Percentiles rank a stretch among this genome's conserved stretches.
Conservation (phyloP, 495 filamentous ascomycete species). For the Trichoderma asperelloides region DNA sequence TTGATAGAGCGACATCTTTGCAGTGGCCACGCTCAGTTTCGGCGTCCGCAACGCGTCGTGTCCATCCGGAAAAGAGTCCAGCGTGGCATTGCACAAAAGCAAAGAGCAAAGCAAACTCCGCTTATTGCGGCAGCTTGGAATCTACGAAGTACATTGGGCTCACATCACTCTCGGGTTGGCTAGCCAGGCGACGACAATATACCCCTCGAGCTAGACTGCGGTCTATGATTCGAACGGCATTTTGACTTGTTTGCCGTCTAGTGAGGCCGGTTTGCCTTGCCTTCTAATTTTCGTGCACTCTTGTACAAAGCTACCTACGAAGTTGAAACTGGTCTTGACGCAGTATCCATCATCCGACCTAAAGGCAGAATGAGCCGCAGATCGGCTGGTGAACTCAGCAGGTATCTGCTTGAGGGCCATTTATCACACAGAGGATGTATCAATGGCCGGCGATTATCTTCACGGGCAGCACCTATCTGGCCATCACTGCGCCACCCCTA, state of each 20-base stretch:
- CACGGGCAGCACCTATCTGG: conserved; percentile 10
- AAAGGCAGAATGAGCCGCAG: conserved; percentile 24
- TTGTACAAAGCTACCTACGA: too few species aligned
- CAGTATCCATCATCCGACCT: too few species aligned
- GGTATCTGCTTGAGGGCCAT: conserved; percentile 39
- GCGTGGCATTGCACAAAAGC: background rate
- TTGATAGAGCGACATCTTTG: background rate
- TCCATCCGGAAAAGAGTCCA: background rate
- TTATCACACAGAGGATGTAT: conserved; percentile 34
- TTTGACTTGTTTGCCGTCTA: background rate
- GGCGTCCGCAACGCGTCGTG: background rate
- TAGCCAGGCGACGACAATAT: background rate
- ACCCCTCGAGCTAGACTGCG: background rate
- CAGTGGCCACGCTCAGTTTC: background rate
- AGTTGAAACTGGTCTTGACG: too few species aligned
- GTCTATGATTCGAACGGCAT: background rate
- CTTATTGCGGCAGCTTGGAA: background rate
- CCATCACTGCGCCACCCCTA: background rate
- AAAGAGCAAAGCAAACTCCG: background rate
- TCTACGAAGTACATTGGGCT: background rate
- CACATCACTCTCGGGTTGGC: background rate
- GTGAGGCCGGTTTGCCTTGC: too few species aligned
- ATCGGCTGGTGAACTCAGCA: conserved; percentile 30
- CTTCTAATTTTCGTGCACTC: too few species aligned
- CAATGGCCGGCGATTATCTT: conserved; percentile 1